Percentiles rank a stretch among this genome's conserved stretches.
These are phyloP conservation scores for Eucalyptus leucophloia DNA, from an alignment of 345 rosid species.

Conservation along the genomic window DNA sequence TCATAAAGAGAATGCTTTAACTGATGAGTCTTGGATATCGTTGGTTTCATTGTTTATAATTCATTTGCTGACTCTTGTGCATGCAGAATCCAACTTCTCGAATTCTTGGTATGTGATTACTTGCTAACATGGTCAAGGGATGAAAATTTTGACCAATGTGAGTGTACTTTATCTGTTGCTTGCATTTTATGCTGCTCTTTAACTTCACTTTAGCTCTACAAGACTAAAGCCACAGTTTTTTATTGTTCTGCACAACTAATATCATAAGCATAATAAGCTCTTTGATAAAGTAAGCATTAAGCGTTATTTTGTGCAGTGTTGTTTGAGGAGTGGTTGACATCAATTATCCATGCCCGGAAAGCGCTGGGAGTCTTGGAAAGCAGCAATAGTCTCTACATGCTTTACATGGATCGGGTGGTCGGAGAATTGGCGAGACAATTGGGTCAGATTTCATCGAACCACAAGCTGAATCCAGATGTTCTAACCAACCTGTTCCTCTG, in stretches of 20 bases:
- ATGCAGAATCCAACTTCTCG: slow-evolving; percentile 75
- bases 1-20: not conserved
- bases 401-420: slow-evolving; percentile 69
- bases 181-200: not conserved
- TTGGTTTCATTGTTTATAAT: not conserved
- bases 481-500: slow-evolving; percentile 30
- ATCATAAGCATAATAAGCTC: not conserved
- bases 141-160: slow-evolving; percentile 51
- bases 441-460: slow-evolving; percentile 31
- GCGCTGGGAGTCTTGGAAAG: slow-evolving; percentile 51
- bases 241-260: not conserved
- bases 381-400: slow-evolving; percentile 61
- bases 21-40: not conserved
- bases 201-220: not conserved
- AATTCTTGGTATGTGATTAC: slow-evolving; percentile 63
- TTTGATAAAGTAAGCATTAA: not conserved
- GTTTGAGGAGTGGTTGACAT: slow-evolving; percentile 65
- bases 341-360: slow-evolving; percentile 55
- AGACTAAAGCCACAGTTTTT: not conserved
- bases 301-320: slow-evolving; percentile 26
- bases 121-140: slow-evolving; percentile 40
- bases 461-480: slow-evolving; percentile 37
- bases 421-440: slow-evolving; percentile 55
- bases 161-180: not conserved
- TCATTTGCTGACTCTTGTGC: not conserved